A percentile compares a stretch with the other conserved stretches of the same genome.
Evolutionary conservation across 805 yeast species (phyloP).

Genomic region (Candida awuae): DNA sequence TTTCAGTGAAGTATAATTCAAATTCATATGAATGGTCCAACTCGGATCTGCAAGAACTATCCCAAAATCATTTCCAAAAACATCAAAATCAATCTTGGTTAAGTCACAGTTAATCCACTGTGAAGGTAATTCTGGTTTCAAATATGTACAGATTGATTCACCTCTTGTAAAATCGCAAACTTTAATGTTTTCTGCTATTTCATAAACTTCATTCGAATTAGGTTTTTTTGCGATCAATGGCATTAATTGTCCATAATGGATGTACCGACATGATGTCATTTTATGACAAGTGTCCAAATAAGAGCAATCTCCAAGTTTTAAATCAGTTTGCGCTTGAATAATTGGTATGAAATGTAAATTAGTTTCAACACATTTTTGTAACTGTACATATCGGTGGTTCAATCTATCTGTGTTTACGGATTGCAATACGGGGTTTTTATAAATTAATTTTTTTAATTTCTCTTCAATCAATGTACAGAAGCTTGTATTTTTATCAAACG

Average conservation of each 20-base stretch:
- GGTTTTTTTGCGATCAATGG: slow-evolving; percentile 25
- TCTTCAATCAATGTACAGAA: slow-evolving; percentile 25
- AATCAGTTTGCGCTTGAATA: slow-evolving; percentile 56
- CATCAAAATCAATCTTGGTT: slow-evolving; percentile 56
- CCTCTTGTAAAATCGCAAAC: slow-evolving; percentile 41
- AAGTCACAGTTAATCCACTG: slow-evolving; percentile 91
- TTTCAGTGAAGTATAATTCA: slow-evolving; percentile 67
- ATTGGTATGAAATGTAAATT: slow-evolving; percentile 50
- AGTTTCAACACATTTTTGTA: slow-evolving; percentile 27
- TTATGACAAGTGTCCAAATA: slow-evolving; percentile 92
- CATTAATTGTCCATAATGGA: slow-evolving; percentile 58
- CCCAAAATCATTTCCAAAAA: slow-evolving; percentile 67
- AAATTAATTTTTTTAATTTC: slow-evolving; percentile 14
- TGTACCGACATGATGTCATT: slow-evolving; percentile 66
- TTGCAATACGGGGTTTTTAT: slow-evolving; percentile 3
- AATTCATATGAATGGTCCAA: slow-evolving; percentile 91
- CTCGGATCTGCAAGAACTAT: slow-evolving; percentile 90
- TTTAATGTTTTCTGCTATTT: slow-evolving; percentile 16
- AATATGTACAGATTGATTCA: slow-evolving; percentile 30
- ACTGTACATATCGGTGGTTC: slow-evolving; percentile 6
- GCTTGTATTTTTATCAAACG: slow-evolving; percentile 21
- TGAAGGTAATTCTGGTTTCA: slow-evolving; percentile 33
- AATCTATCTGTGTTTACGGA: not conserved
- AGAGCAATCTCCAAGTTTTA: slow-evolving; percentile 78
- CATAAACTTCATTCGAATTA: not conserved